Conservation (phyloP, 2,329 filamentous ascomycete genomes). For the Graphiopsis chlorocephala region DNA sequence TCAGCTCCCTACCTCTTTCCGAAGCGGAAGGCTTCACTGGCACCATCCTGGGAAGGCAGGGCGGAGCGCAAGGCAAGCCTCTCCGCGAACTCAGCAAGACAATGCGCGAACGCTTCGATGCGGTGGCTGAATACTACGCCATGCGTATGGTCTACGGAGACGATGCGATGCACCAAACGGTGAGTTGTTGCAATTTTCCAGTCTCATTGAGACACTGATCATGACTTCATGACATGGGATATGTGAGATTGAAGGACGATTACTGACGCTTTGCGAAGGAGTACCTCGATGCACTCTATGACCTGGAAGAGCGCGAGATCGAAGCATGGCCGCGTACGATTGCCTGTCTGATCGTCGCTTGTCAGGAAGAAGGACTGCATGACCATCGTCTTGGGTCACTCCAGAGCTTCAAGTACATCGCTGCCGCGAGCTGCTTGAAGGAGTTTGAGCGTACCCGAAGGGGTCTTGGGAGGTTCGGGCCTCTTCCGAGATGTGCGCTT, state of each 20-base stretch:
- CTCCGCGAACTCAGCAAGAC: slow-evolving; percentile 36
- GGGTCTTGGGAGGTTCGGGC: not conserved
- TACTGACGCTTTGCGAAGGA: not conserved
- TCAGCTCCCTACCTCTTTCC: slow-evolving; percentile 42
- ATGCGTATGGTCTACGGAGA: slow-evolving; percentile 45
- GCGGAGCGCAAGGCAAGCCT: slow-evolving; percentile 30
- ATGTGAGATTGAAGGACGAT: too few relatives aligned
- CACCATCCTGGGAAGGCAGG: slow-evolving; percentile 53
- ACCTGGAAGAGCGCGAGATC: slow-evolving; percentile 32
- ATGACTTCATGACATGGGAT: too few relatives aligned
- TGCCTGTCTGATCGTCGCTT: slow-evolving; percentile 48
- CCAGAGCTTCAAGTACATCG: slow-evolving; percentile 54
- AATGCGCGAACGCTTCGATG: slow-evolving; percentile 42
- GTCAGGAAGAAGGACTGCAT: slow-evolving; percentile 35
- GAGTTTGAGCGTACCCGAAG: slow-evolving; percentile 43
- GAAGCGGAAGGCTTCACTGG: slow-evolving; percentile 59
- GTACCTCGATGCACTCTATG: slow-evolving; percentile 27
- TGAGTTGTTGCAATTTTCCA: too few relatives aligned
- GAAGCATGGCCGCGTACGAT: slow-evolving; percentile 50
- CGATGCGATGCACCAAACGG: slow-evolving; percentile 25
- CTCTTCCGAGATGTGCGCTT: not conserved
- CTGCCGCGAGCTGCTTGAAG: slow-evolving; percentile 49
- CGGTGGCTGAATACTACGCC: slow-evolving; percentile 42
- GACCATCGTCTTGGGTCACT: slow-evolving; percentile 37
- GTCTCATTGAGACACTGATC: too few relatives aligned